Percentiles rank a stretch among this genome's conserved stretches.
phyloP scores from a whole-genome alignment of 331 rosid genomes.

The Prunus yedoensis region DNA sequence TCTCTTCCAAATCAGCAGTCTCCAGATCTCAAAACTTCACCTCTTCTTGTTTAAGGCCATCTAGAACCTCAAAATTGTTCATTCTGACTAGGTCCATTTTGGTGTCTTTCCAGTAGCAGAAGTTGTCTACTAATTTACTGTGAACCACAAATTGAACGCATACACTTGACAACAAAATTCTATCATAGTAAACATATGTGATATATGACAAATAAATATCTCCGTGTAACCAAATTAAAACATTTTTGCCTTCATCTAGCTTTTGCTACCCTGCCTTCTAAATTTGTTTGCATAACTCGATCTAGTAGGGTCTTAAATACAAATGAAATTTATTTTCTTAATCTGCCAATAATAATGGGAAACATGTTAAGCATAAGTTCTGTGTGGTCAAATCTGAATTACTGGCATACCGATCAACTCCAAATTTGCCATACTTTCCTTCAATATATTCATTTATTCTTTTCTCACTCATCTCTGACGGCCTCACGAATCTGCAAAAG shows the following conservation, averaged over 20 bases:
- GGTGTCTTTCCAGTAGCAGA: neutral
- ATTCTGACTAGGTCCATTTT: neutral
- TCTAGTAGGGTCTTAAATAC: neutral
- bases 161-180: neutral
- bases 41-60: neutral
- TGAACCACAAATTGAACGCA: neutral
- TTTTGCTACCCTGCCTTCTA: neutral
- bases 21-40: neutral
- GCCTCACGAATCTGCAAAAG: conserved; percentile 82
- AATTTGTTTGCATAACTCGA: neutral
- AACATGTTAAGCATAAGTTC: conserved; percentile 16
- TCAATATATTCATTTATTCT: conserved; percentile 76
- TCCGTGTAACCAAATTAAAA: neutral
- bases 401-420: conserved; percentile 73
- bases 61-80: neutral
- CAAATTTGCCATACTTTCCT: conserved; percentile 90
- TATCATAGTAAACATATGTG: neutral
- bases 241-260: neutral
- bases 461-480: conserved; percentile 64
- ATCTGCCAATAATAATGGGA: neutral
- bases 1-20: neutral
- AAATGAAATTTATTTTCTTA: neutral
- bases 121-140: neutral
- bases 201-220: neutral
- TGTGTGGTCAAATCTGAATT: conserved; percentile 3